Evolutionary conservation across 805 yeast genomes (phyloP), one percentile per base, ranked within the genome.

Genomic region (Cyberlindnera suaveolens): DNA sequence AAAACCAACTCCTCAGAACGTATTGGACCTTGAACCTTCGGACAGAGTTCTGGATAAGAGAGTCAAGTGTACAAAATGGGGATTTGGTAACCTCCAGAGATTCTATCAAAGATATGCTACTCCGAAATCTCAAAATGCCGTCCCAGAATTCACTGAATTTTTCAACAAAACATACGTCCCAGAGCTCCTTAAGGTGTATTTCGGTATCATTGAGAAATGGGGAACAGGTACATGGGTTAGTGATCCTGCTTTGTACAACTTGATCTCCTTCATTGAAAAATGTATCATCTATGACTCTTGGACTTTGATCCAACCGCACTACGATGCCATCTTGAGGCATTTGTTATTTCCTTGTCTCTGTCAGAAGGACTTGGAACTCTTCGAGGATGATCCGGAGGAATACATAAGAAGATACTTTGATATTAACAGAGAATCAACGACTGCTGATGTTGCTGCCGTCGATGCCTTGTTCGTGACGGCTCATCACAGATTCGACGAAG

Each of bases 1-100:
- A 49, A 71, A 74, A 67, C 67, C 66, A 7, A 66, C 79, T 13
- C 86, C 86, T 1, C 51, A 62, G 3, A 75, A 74, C 48, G 73
- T 81, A 1, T 47, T 71, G 51, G 68, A 69, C 9, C 48, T 74
- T 3, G 75, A 74, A 23, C 67, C 71, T 11, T 67, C 72, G 16
- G 81, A 76, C 44, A 70, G 78, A 44, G 56, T 60, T 39, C 59
- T 64, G 33, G 74, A 60, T 51, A 70, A 55, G 54, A 67, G 82
- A 74, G 81, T 70, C 58, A 91, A 80, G 63, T 79, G 78, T 56
- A 90, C 72, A 67, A 93, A 93, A 62, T 91, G 99, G 98, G 80
- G 91, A 5, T 80, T 80, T 52, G 88, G 85, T 33, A 88, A 88
- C 59, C 60, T 90, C 40, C 75, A 74, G 53, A 75, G 91, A 52